Percentiles rank a stretch among this genome's conserved stretches.
Evolutionary conservation across 768 basidiomycete species (phyloP).

Genomic region (Neoboletus magnificus): DNA sequence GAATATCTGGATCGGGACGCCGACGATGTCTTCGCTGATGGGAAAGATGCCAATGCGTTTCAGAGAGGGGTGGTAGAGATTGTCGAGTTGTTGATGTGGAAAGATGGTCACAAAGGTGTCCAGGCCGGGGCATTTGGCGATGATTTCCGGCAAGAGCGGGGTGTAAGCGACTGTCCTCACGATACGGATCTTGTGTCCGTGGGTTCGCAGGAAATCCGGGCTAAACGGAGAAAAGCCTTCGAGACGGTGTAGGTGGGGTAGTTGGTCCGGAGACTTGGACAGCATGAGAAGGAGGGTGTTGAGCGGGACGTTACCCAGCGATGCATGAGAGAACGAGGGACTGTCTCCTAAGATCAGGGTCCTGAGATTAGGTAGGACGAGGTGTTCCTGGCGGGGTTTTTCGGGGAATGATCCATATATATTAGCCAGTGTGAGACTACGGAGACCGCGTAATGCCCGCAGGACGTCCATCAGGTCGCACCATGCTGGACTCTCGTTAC

Average conservation of each 20-base stretch:
- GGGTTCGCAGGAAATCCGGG: constrained; percentile 37
- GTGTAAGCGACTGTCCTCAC: constrained; percentile 37
- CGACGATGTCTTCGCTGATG: constrained; percentile 35
- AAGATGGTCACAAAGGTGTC: constrained; percentile 40
- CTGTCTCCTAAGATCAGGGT: constrained; percentile 42
- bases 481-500: constrained; percentile 42
- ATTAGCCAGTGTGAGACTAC: constrained; percentile 40
- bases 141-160: constrained; percentile 35
- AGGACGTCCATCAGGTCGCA: constrained; percentile 38
- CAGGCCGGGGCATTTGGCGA: constrained; percentile 41
- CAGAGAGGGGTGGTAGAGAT: constrained; percentile 37
- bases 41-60: constrained; percentile 45
- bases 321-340: constrained; percentile 31
- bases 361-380: constrained; percentile 36
- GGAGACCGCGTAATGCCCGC: constrained; percentile 32
- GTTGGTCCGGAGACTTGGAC: constrained; percentile 30
- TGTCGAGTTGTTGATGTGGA: constrained; percentile 33
- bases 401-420: constrained; percentile 35
- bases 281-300: constrained; percentile 41
- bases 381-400: constrained; percentile 19
- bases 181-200: constrained; percentile 41
- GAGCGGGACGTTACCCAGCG: constrained; percentile 35
- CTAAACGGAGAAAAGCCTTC: constrained; percentile 44
- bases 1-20: constrained; percentile 38
- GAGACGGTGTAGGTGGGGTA: constrained; percentile 41